Evolutionary conservation across 2,329 filamentous ascomycete species (phyloP).

Genomic region (Sporothrix phasma): DNA sequence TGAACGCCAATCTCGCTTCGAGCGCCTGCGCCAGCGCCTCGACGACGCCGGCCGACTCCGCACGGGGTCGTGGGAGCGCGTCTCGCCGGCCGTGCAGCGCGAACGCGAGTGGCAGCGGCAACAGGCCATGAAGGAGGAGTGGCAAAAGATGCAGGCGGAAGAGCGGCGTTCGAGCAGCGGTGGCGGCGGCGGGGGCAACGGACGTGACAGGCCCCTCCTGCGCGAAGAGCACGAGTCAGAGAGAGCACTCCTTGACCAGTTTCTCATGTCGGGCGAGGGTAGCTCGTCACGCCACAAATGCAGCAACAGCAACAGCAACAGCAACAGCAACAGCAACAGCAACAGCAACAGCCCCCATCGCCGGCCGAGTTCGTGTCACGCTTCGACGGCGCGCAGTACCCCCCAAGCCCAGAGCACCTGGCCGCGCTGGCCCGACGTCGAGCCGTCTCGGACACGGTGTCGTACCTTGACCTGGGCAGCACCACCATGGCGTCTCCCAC

Average conservation of each 20-base stretch:
- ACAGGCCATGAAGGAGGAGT: not conserved
- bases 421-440: not conserved
- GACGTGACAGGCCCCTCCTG: not conserved
- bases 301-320: not conserved
- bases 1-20: not conserved
- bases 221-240: not conserved
- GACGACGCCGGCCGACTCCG: constrained; percentile 11
- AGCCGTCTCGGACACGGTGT: not conserved
- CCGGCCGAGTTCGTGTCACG: not conserved
- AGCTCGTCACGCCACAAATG: too few species aligned
- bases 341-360: not conserved
- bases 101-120: constrained; percentile 1
- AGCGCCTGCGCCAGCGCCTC: not conserved
- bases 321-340: not conserved
- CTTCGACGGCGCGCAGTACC: not conserved
- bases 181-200: not conserved
- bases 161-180: not conserved
- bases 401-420: not conserved
- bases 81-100: constrained; percentile 11
- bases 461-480: not conserved
- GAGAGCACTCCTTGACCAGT: not conserved
- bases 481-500: not conserved
- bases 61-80: constrained; percentile 14
- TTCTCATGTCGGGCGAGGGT: not conserved
- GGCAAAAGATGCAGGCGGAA: not conserved